Base-by-base conservation (phyloP, 83 land plant genomes). In the Picea abies region DNA sequence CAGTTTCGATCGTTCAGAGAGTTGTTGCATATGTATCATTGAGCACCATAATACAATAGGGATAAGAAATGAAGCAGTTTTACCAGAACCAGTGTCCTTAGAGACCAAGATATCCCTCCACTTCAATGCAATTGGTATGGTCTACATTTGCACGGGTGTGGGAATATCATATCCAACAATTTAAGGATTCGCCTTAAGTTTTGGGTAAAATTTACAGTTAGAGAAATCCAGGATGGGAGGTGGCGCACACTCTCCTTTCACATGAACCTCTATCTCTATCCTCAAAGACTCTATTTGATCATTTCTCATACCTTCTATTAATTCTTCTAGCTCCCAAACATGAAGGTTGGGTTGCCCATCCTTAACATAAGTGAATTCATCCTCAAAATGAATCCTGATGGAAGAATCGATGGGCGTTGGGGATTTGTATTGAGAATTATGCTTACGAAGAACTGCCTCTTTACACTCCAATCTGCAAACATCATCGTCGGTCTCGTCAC, bases 391-490 rank as follows among this genome's bases (percentile, higher is more conserved):
- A 47, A 86, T 35, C 76, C 69, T 86, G 69, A 60, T 16, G 32
- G 76, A 26, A 29, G 79, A 80, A 70, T 22, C 10, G 29, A 3
- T 81, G 17, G 16, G 16, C 58, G 35, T 29, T n/a, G 77, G 84
- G 32, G 69, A 19, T 2, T 84, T 77, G 16, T 82, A 85, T 68
- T 62, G 58, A 29, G 29, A 29, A 29, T 29, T 29, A 17, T 82
- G 82, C 71, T 84, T 84, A 11, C 20, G 10, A 41, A 96, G 79
- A 10, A 89, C 86, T 12, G 84, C 67, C 8, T 83, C 67, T 79
- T 96, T 96, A 89, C 98, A 96, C 81, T 94, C 91, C 75, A 91
- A 44, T 87, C 98, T 96, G 83, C 98, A 96, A 60, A 96, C 83
- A 83, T 96, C 98, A 77, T 94, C 94, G 82, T 94, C 97, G 16